Evolutionary conservation across 2,329 filamentous ascomycete species (phyloP).

Genomic region (Aureobasidium sp.): DNA sequence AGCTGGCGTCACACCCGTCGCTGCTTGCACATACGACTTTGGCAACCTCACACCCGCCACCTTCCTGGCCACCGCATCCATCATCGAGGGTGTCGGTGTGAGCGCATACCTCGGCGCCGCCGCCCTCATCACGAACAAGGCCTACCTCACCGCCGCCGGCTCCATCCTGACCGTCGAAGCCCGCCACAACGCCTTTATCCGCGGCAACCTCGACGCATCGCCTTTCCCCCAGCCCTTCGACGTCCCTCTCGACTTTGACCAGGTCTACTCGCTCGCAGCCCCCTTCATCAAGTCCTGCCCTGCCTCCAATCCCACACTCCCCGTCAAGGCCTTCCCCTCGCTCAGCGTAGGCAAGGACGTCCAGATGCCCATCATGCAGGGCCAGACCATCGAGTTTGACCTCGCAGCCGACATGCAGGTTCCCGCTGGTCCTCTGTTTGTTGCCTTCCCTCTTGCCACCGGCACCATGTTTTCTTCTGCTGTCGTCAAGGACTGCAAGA

Average conservation of each 20-base stretch:
- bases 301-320: slow-evolving; percentile 46
- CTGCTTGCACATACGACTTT: slow-evolving; percentile 52
- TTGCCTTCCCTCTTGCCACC: slow-evolving; percentile 21
- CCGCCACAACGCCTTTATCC: slow-evolving; percentile 56
- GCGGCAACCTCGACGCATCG: slow-evolving; percentile 36
- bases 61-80: slow-evolving; percentile 47
- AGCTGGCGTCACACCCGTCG: slow-evolving; percentile 47
- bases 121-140: slow-evolving; percentile 48
- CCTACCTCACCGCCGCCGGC: slow-evolving; percentile 54
- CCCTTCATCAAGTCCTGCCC: slow-evolving; percentile 56
- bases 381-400: slow-evolving; percentile 20
- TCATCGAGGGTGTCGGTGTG: slow-evolving; percentile 54
- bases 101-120: slow-evolving; percentile 58
- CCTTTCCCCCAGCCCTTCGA: slow-evolving; percentile 57
- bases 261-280: slow-evolving; percentile 59
- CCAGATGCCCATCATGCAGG: slow-evolving; percentile 10
- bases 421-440: slow-evolving; percentile 23
- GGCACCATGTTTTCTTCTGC: slow-evolving; percentile 21
- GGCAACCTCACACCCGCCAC: slow-evolving; percentile 39
- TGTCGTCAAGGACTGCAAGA: slow-evolving; percentile 2
- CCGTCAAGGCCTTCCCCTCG: slow-evolving; percentile 44
- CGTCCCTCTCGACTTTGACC: slow-evolving; percentile 50
- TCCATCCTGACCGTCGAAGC: slow-evolving; percentile 60
- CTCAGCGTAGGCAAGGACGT: slow-evolving; percentile 17
- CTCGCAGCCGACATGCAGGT: slow-evolving; percentile 19